Base-by-base conservation (phyloP, 495 filamentous ascomycete genomes). In the Podospora didyma region DNA sequence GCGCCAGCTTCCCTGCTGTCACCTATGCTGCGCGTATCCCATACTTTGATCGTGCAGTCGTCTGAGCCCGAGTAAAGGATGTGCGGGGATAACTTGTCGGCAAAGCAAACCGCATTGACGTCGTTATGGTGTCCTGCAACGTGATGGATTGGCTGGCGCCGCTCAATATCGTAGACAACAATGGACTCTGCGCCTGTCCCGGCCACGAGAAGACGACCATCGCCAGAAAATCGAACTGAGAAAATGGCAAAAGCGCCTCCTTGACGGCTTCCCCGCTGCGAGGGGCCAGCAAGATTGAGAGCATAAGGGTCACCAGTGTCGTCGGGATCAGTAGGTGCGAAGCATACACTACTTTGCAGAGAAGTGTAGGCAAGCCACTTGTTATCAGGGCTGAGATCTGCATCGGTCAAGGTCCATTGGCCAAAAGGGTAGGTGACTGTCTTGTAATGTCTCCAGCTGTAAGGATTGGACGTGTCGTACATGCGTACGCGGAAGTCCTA, bases 391-490 rank as follows among this genome's bases (percentile, higher is more conserved):
- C 89, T 95, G 22, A 98, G 72, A 5, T 86, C 86, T 24, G 94
- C 93, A 74, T 98, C 94, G 11, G 93, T 98, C 61, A 98, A 87
- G 2, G 93, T 97, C 94, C 94, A 98, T 58, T 87, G 84, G 2
- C 91, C 94, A 53, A 83, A 87, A 3, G 89, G 88, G 73, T 96
- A 96, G 19, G 80, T 72, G 10, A 93, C 90, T 0, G 89, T 92
- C 72, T 97, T 97, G 73, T 97, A 97, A 68, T 96, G 92, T 63
- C 86, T 87, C 94, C 94, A 98, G 51, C 89, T 82, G 67, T 92
- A 95, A 0, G 94, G 94, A 56, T 97, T 96, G 1, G 90, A 95
- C 0, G 94, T 97, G 67, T 98, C 94, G 68, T 97, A 98, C 88
- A 98, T 91, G 20, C 92, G 87, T 14, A 98, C 90, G 53, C 82